Percentiles rank a stretch among this genome's conserved stretches.
Evolutionary conservation across 306 rosid genomes (phyloP).

Genomic region (Arachis stenosperma): DNA sequence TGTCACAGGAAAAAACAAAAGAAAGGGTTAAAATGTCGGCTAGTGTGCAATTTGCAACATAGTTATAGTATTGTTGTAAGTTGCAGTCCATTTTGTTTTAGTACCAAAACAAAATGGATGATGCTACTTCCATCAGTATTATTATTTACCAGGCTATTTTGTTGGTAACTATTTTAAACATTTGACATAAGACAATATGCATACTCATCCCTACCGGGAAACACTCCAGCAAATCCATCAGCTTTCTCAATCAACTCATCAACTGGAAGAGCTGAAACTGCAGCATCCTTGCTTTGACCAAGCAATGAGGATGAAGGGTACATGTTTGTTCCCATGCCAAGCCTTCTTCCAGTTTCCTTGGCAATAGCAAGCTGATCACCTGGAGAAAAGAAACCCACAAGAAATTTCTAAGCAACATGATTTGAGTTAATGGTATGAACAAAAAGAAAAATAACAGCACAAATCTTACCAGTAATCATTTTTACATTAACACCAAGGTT

Average conservation of each 20-base stretch:
- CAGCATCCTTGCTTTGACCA: constrained; percentile 83
- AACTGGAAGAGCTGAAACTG: constrained; percentile 78
- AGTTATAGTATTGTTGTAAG: constrained; percentile 1
- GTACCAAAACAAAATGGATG: neutral
- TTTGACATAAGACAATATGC: constrained; percentile 6
- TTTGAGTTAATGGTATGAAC: constrained; percentile 24
- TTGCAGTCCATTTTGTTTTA: neutral
- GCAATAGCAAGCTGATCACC: constrained; percentile 99
- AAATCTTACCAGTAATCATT: constrained; percentile 91
- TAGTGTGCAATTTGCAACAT: constrained; percentile 21
- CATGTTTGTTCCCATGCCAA: constrained; percentile 99
- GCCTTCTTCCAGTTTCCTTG: constrained; percentile 98
- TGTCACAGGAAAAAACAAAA: constrained; percentile 29
- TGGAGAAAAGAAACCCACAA: constrained; percentile 40
- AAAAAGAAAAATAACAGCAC: constrained; percentile 20
- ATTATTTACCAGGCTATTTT: neutral
- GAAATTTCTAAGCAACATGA: constrained; percentile 13
- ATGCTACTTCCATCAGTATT: constrained; percentile 24
- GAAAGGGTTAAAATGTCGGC: constrained; percentile 32
- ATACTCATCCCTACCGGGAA: constrained; percentile 68
- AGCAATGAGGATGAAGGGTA: constrained; percentile 96
- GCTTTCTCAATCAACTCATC: constrained; percentile 99
- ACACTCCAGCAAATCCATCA: constrained; percentile 99
- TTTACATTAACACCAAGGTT: constrained; percentile 99
- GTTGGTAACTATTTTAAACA: neutral